A percentile compares a stretch with the other conserved stretches of the same genome.
Conservation (phyloP, 495 filamentous ascomycete genomes). For the Podospora bellae-mahoneyi region DNA sequence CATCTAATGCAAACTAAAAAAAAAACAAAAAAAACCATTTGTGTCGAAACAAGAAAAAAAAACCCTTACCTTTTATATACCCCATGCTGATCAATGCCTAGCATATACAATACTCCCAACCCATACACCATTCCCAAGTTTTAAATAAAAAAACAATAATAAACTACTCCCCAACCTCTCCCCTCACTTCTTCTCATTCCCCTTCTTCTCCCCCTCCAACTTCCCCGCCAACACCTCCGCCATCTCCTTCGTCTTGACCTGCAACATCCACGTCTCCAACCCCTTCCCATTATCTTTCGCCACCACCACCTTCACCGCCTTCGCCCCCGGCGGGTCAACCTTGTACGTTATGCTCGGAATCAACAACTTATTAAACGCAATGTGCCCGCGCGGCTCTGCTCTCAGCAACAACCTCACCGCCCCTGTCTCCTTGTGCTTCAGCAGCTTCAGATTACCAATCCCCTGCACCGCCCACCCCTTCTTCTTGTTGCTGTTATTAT, state of each 20-base stretch:
- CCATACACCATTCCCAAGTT: neutral
- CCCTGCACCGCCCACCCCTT: slow-evolving; percentile 59
- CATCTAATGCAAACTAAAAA: slow-evolving; percentile 19
- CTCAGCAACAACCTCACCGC: slow-evolving; percentile 63
- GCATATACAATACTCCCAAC: neutral
- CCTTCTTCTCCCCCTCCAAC: slow-evolving; percentile 48
- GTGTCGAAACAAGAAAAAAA: neutral
- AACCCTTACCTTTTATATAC: slow-evolving; percentile 23
- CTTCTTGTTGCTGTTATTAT: slow-evolving; percentile 34
- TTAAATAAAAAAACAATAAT: neutral
- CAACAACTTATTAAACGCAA: slow-evolving; percentile 64
- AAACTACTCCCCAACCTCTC: neutral
- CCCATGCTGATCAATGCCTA: neutral
- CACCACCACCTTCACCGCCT: slow-evolving; percentile 56
- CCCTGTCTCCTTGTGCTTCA: slow-evolving; percentile 63
- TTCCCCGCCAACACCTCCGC: slow-evolving; percentile 47
- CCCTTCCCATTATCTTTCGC: slow-evolving; percentile 48
- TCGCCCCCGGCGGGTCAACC: slow-evolving; percentile 39
- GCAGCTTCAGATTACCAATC: slow-evolving; percentile 60
- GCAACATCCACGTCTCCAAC: slow-evolving; percentile 61
- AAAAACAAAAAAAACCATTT: neutral
- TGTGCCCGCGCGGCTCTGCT: slow-evolving; percentile 63
- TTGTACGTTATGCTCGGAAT: slow-evolving; percentile 58
- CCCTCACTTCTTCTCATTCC: slow-evolving; percentile 38
- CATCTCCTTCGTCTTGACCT: slow-evolving; percentile 52